phyloP scores from a whole-genome alignment of 2,329 filamentous ascomycete genomes.

The Xylariales sp. region DNA sequence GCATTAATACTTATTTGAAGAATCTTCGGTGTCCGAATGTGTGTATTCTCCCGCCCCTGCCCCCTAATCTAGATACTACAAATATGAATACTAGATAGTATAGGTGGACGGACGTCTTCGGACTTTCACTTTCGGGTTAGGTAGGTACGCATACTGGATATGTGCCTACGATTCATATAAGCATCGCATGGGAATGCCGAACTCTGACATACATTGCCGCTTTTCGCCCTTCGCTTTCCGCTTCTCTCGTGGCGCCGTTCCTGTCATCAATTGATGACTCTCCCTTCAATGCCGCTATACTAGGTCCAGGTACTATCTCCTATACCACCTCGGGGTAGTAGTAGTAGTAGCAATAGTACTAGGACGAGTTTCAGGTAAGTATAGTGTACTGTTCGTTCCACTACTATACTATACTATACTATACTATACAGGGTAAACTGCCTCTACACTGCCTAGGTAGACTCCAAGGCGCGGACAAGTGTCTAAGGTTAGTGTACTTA shows the following conservation, averaged over 20 bases:
- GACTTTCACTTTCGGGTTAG: conserved; percentile 32
- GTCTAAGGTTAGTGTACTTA: too few relatives aligned
- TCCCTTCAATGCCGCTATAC: background rate
- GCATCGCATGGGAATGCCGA: background rate
- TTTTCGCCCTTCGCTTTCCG: too few relatives aligned
- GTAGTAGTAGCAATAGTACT: too few relatives aligned
- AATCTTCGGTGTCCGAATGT: conserved; percentile 25
- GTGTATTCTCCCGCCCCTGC: conserved; percentile 13
- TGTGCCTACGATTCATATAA: conserved; percentile 6
- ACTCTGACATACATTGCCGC: background rate
- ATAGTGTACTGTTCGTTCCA: background rate
- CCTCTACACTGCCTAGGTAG: too few relatives aligned
- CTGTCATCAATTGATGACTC: conserved; percentile 10
- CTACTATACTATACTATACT: too few relatives aligned
- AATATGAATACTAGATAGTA: too few relatives aligned
- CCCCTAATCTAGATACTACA: too few relatives aligned
- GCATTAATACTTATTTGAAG: conserved; percentile 29
- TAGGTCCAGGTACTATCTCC: background rate
- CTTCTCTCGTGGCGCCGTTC: background rate
- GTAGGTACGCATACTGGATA: conserved; percentile 16
- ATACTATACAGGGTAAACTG: too few relatives aligned
- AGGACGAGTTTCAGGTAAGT: background rate
- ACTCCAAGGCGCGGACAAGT: too few relatives aligned
- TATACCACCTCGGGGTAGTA: too few relatives aligned
- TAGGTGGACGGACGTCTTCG: conserved; percentile 9